Evolutionary conservation across 129 eudicot species (phyloP).

Genomic region (Calendula officinalis): DNA sequence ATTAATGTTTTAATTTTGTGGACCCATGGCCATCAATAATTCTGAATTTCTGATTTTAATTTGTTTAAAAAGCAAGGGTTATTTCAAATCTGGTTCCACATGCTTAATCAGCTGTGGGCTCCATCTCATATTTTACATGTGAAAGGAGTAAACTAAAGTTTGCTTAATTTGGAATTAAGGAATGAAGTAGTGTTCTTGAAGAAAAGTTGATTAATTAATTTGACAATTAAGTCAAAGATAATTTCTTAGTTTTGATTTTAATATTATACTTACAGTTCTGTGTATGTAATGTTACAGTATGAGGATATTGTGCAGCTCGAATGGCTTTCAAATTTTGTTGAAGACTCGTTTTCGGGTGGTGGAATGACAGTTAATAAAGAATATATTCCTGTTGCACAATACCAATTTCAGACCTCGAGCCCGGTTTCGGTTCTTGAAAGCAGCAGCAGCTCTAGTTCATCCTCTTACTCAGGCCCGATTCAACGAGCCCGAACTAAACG

Average conservation of each 20-base stretch:
- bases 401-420: slow-evolving; percentile 66
- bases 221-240: slow-evolving; percentile 15
- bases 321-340: slow-evolving; percentile 92
- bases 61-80: slow-evolving; percentile 37
- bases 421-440: slow-evolving; percentile 94
- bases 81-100: slow-evolving; percentile 17
- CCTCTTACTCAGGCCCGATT: slow-evolving; percentile 42
- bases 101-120: slow-evolving; percentile 23
- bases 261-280: neutral
- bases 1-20: slow-evolving; percentile 21
- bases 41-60: slow-evolving; percentile 24
- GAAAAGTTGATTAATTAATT: slow-evolving; percentile 27
- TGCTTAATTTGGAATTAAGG: slow-evolving; percentile 31
- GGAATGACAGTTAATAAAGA: slow-evolving; percentile 63
- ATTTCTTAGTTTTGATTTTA: neutral
- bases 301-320: slow-evolving; percentile 86
- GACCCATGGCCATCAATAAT: slow-evolving; percentile 39
- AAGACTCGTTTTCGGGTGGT: slow-evolving; percentile 79
- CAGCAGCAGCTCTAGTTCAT: slow-evolving; percentile 66
- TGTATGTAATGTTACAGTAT: slow-evolving; percentile 40
- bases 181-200: slow-evolving; percentile 30
- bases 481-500: slow-evolving; percentile 91
- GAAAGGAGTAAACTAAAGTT: slow-evolving; percentile 27
- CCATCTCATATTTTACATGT: slow-evolving; percentile 18
- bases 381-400: slow-evolving; percentile 20